phyloP scores from a whole-genome alignment of 2,329 filamentous ascomycete species.

The Teratosphaeria destructans region DNA sequence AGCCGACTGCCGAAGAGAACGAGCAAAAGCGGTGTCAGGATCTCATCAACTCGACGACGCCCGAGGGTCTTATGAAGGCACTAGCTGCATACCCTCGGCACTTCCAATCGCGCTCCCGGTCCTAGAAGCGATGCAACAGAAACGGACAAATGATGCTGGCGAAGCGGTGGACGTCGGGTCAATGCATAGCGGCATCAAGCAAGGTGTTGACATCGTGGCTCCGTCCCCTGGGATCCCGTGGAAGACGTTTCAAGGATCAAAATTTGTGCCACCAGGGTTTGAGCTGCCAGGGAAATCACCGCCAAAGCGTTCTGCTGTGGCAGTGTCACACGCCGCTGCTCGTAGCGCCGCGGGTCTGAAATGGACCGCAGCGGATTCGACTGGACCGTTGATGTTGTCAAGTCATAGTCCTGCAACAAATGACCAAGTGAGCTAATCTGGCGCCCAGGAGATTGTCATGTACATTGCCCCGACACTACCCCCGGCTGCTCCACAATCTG shows the following conservation, averaged over 20 bases:
- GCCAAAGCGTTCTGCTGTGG: not conserved
- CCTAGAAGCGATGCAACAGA: conserved; percentile 3
- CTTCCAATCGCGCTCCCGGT: conserved; percentile 10
- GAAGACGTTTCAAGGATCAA: not conserved
- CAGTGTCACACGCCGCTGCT: not conserved
- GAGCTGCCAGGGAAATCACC: not conserved
- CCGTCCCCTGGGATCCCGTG: not conserved
- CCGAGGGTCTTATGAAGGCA: conserved; percentile 8
- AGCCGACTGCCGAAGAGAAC: conserved; percentile 8
- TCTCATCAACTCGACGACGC: conserved; percentile 8
- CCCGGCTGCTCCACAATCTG: not conserved
- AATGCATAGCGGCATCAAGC: not conserved
- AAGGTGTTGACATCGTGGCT: not conserved
- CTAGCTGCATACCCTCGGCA: conserved; percentile 11
- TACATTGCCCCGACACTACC: not conserved
- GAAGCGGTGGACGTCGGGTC: not conserved
- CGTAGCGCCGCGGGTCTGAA: not conserved
- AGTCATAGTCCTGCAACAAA: not conserved
- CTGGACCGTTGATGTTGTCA: not conserved
- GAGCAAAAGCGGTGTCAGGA: conserved; percentile 9
- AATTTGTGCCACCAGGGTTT: not conserved
- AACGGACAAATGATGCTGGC: not conserved
- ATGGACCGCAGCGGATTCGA: not conserved
- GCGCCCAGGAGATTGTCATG: not conserved
- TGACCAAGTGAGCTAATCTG: not conserved